Evolutionary conservation across 1,284 basidiomycete species (phyloP), one percentile per base, ranked within the genome.

Genomic region (Cronartium ribicola): DNA sequence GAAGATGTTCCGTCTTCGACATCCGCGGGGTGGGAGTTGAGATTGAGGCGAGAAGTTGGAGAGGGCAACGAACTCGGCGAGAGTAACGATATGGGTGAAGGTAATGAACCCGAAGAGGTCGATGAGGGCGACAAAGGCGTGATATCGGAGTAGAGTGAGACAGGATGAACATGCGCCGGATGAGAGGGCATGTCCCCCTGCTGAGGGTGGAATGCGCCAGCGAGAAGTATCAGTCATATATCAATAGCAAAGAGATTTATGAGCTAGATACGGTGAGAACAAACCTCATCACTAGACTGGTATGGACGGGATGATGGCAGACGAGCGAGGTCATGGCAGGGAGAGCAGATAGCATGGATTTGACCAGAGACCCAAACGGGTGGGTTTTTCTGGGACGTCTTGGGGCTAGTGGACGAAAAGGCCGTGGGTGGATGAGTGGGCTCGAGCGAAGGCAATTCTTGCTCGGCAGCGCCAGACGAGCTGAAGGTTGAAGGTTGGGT

Each of bases 21-120:
- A 55, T 55, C 51, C n/a, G n/a, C 51, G 14, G 29, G 10, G 29
- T n/a, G n/a, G n/a, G n/a, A n/a, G n/a, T n/a, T n/a, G n/a, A n/a
- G n/a, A n/a, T n/a, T n/a, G n/a, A n/a, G n/a, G n/a, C n/a, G n/a
- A n/a, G n/a, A n/a, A n/a, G n/a, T n/a, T n/a, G n/a, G n/a, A n/a
- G n/a, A n/a, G n/a, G n/a, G n/a, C n/a, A n/a, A n/a, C n/a, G n/a
- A n/a, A n/a, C n/a, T n/a, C n/a, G n/a, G n/a, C n/a, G n/a, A n/a
- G n/a, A n/a, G 51, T 17, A 55, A 20, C 29, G 51, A 55, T 55
- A 22, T 55, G 51, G 51, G 29, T 55, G 51, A 55, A 20, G 51
- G 51, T 17, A 55, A 55, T 1, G 51, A 55, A 11, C 10, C 51
- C 5, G 51, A 55, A n/a, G 51, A 55, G 11, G n/a, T 20, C 5